A percentile compares a stretch with the other conserved stretches of the same genome.
Conservation (phyloP, 2,329 filamentous ascomycete species). For the Calonectria multiphialidica region DNA sequence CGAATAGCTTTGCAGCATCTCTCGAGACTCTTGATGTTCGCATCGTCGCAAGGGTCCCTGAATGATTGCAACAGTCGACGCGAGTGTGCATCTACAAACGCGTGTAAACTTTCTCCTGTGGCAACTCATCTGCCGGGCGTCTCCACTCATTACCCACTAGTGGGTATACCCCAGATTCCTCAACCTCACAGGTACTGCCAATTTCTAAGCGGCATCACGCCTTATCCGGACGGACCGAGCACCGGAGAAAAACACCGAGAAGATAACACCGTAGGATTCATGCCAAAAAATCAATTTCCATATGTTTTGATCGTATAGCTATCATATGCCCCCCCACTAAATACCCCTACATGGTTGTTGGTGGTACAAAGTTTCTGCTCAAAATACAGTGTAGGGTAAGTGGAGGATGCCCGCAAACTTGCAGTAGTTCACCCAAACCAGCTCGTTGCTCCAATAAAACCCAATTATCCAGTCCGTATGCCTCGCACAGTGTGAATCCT, state of each 20-base stretch:
- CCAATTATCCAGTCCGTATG: not conserved
- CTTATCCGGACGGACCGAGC: not conserved
- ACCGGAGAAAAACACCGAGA: not conserved
- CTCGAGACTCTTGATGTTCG: constrained; percentile 69
- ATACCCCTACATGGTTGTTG: constrained; percentile 7
- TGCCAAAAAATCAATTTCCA: not conserved
- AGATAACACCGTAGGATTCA: not conserved
- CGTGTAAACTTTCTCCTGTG: constrained; percentile 13
- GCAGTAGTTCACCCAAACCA: constrained; percentile 3
- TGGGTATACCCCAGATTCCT: constrained; percentile 16
- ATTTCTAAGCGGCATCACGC: constrained; percentile 19
- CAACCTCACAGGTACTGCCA: not conserved
- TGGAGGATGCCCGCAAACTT: not conserved
- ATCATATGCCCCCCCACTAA: not conserved
- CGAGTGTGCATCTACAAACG: constrained; percentile 7
- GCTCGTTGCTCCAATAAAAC: constrained; percentile 6
- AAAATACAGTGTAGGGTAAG: constrained; percentile 14
- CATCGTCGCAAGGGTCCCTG: constrained; percentile 53
- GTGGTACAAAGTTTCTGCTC: constrained; percentile 3
- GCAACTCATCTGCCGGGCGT: constrained; percentile 3
- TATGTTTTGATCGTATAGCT: constrained; percentile 1
- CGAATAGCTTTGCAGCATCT: constrained; percentile 69
- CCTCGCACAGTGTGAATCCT: not conserved
- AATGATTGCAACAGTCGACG: not conserved
- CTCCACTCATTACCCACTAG: constrained; percentile 13